A percentile compares a stretch with the other conserved stretches of the same genome.
phyloP scores from a whole-genome alignment of 1,284 basidiomycete genomes.

The Papiliotrema flavescens region DNA sequence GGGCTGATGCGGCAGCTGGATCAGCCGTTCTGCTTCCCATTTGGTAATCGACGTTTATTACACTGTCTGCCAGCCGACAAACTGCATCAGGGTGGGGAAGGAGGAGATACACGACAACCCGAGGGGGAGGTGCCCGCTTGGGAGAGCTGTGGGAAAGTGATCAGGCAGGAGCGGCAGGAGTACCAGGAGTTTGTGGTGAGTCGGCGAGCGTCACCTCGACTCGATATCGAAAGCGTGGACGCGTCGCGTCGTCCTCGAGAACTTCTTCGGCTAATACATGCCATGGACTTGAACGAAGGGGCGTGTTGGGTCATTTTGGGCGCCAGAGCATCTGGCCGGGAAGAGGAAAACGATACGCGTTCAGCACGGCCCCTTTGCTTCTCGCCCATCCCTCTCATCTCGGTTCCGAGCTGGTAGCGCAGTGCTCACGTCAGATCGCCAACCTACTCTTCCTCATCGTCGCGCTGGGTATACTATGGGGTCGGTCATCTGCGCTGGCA shows the following conservation, averaged over 20 bases:
- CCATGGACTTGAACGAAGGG: no score
- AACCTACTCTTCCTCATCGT: constrained; percentile 68
- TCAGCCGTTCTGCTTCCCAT: constrained; percentile 85
- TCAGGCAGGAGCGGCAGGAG: constrained; percentile 69
- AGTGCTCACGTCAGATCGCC: constrained; percentile 45
- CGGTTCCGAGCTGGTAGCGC: no score
- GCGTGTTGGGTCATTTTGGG: no score
- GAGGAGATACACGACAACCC: constrained; percentile 14
- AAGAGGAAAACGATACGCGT: no score
- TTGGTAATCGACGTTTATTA: constrained; percentile 79
- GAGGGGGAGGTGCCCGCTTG: constrained; percentile 73
- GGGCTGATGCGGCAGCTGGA: constrained; percentile 55
- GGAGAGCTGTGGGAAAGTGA: constrained; percentile 82
- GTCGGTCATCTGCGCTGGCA: constrained; percentile 64
- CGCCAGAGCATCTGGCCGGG: no score
- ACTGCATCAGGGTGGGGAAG: constrained; percentile 1
- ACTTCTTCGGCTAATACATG: no score
- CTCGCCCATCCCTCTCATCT: no score
- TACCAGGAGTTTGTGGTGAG: constrained; percentile 82
- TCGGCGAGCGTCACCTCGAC: constrained; percentile 13
- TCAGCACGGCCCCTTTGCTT: no score
- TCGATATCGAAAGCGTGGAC: no score
- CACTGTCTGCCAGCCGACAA: constrained; percentile 60
- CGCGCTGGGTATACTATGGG: constrained; percentile 62
- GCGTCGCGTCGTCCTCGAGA: no score